Base-by-base conservation (phyloP, 345 rosid species). In the Rhizophora apiculata region DNA sequence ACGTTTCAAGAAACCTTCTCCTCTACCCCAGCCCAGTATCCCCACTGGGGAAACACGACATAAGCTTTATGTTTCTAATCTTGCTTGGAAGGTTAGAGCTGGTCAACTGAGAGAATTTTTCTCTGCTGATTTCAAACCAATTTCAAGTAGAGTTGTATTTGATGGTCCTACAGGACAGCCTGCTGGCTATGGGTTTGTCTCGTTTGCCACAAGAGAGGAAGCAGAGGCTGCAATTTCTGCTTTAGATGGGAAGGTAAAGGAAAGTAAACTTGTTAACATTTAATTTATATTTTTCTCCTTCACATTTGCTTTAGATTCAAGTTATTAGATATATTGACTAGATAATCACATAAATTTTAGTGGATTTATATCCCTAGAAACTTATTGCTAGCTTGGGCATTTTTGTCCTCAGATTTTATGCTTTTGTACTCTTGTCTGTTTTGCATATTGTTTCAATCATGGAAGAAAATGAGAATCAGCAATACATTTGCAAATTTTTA, bases 41-140 rank as follows among this genome's bases (percentile, higher is more conserved):
- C 78, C 83, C 36, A 26, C 77, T 26, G 64, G 67, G 32, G 95
- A 89, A 77, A 84, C 96, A 0, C 80, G 67, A 27, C 87, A 91
- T 69, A 87, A 89, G 70, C 87, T 95, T 72, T 92, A 85, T 43
- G 82, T 89, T 21, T 88, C 93, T 3, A 95, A 95, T 78, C 93
- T 95, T 51, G 86, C 92, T 67, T 89, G 99, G 99, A 95, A 92
- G 87, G 97, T 80, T 46, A 84, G 97, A 80, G 74, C 91, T 15
- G 83, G 62, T 24, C 88, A 92, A 76, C 90, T 92, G 67, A 85
- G 88, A 74, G 96, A 92, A 69, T 79, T 92, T 70, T 87, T 95
- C 79, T 76, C 85, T 0, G 83, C 79, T 55, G 76, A 82, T 68
- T 85, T 84, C 72, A 84, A 80, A 51, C 86, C 87, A 2, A 82